Evolutionary conservation across 1,284 basidiomycete genomes (phyloP), one percentile per base, ranked within the genome.

Genomic region (Leccinum fuscescens): DNA sequence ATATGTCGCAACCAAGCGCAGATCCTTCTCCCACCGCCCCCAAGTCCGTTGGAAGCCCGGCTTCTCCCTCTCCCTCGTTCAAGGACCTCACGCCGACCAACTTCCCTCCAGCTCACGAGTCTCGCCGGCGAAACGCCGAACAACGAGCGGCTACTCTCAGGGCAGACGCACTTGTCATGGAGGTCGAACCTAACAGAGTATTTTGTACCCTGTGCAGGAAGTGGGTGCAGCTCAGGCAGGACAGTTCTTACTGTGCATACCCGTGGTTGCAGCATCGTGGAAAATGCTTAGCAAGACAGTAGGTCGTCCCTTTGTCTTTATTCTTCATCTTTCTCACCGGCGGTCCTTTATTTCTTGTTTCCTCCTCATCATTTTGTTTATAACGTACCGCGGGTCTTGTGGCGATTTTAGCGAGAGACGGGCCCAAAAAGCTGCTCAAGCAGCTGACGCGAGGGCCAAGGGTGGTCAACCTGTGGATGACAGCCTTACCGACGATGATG

Each of bases 181-280:
- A 83, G 59, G 88, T 92, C 44, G 88, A 91, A 67, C 83, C 88
- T 0, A 89, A 88, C 68, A 79, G 87, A 24, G 88, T 90, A 1
- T 89, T 90, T 67, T 91, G 89, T 68, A 78, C 79, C 4, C 72
- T 90, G 2, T 91, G 89, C 69, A 79, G 82, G 66, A 90, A 91
- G 72, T 91, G 89, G 89, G 88, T 90, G 1, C 88, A 89, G 70
- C 78, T 90, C 29, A 74, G 89, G 53, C 88, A 90, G 69, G 88
- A 90, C 66, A 82, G 80, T 61, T 84, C 83, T 51, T 90, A 85
- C 70, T 90, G 89, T 64, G 86, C 88, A 54, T 89, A 90, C 70
- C 88, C 89, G 24, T 90, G 89, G 88, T 69, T 84, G 58, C 87
- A 89, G 72, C 88, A 90, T 69, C 80, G 86, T n/a, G 81, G 78